phyloP scores from a whole-genome alignment of 768 basidiomycete genomes.

The Leucogyrophana mollusca region DNA sequence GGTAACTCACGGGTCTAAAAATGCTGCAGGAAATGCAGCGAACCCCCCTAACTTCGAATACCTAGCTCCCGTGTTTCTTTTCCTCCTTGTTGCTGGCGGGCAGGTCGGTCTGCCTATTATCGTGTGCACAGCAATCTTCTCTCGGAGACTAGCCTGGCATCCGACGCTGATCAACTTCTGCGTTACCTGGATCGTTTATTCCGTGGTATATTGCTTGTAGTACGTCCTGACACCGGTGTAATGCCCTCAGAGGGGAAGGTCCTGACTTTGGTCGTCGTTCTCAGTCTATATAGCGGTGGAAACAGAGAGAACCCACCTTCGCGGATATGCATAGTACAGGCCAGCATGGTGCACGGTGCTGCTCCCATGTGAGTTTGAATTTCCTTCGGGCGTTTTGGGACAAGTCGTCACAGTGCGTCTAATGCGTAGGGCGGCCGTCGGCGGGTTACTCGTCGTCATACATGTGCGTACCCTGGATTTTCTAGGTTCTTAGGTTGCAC shows the following conservation, averaged over 20 bases:
- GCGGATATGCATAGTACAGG: constrained; percentile 48
- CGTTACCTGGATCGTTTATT: constrained; percentile 54
- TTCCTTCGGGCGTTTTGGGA: constrained; percentile 1
- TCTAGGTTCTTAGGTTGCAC: constrained; percentile 4
- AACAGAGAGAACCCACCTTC: constrained; percentile 20
- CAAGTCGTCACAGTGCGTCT: constrained; percentile 3
- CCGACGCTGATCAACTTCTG: constrained; percentile 59
- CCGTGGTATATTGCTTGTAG: constrained; percentile 50
- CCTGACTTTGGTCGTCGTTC: background rate
- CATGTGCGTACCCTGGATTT: constrained; percentile 28
- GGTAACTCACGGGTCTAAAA: background rate
- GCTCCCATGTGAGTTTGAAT: constrained; percentile 47
- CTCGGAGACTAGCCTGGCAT: constrained; percentile 42
- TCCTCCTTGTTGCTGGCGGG: constrained; percentile 50
- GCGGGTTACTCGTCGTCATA: constrained; percentile 40
- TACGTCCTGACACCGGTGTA: constrained; percentile 32
- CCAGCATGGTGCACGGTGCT: constrained; percentile 50
- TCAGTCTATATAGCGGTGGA: constrained; percentile 33
- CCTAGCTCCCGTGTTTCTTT: constrained; percentile 40
- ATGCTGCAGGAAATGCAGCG: constrained; percentile 1
- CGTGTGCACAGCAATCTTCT: constrained; percentile 42
- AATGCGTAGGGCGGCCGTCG: constrained; percentile 37
- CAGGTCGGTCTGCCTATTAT: constrained; percentile 51
- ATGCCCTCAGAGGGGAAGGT: too few species aligned
- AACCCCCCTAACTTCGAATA: constrained; percentile 22